These are phyloP conservation scores for Coemansia guatemalensis DNA, from an alignment of 192 early-diverging fungal genomes.

Conservation along the genomic window DNA sequence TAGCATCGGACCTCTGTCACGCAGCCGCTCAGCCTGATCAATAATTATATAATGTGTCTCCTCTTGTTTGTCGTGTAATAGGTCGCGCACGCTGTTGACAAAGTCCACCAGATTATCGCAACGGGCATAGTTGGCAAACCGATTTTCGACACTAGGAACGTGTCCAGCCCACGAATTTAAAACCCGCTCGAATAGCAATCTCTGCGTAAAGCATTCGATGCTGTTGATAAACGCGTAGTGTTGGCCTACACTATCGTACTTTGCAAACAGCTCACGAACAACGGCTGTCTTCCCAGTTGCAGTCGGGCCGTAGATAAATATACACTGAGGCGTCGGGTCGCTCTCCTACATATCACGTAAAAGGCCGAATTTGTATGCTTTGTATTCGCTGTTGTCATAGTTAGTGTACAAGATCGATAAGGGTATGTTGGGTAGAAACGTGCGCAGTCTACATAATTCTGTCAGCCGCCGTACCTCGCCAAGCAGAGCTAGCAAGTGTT, in stretches of 20 bases:
- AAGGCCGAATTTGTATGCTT: background rate
- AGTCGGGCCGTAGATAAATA: constrained; percentile 60
- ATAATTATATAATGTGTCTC: constrained; percentile 58
- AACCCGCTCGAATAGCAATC: constrained; percentile 76
- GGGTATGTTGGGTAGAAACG: background rate
- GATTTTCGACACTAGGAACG: constrained; percentile 51
- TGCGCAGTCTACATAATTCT: too few relatives aligned
- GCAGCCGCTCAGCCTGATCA: constrained; percentile 79
- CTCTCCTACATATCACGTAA: background rate
- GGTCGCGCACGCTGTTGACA: constrained; percentile 42
- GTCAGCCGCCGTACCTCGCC: constrained; percentile 13
- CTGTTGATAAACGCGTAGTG: constrained; percentile 64
- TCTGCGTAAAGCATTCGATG: constrained; percentile 71
- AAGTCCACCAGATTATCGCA: constrained; percentile 76
- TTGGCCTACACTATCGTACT: constrained; percentile 23
- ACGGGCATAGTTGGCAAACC: constrained; percentile 51
- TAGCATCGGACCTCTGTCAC: constrained; percentile 66
- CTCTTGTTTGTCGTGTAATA: constrained; percentile 14
- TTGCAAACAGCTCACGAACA: constrained; percentile 31
- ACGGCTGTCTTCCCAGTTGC: constrained; percentile 64
- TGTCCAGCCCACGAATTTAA: constrained; percentile 64
- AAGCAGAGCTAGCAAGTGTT: constrained; percentile 33
- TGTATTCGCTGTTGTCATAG: background rate
- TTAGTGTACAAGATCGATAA: background rate
- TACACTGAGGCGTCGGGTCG: constrained; percentile 44